phyloP scores from a whole-genome alignment of 768 basidiomycete species.

The Clitopilus hobsonii region DNA sequence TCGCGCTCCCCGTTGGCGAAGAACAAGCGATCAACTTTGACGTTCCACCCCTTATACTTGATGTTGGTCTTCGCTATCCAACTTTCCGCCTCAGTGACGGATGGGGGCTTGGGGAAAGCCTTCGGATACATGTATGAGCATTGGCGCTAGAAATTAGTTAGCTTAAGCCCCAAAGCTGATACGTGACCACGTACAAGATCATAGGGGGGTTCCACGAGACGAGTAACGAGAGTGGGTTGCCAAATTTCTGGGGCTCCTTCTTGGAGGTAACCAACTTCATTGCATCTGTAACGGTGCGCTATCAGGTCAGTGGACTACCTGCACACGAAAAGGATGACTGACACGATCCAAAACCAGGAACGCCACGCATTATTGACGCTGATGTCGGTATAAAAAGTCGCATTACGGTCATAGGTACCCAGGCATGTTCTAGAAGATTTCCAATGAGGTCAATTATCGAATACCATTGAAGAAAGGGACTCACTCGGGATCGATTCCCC shows the following conservation, averaged over 20 bases:
- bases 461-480: constrained; percentile 15
- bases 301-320: background rate
- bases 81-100: constrained; percentile 28
- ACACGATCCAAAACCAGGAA: constrained; percentile 75
- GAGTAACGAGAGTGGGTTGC: constrained; percentile 44
- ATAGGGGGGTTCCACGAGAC: constrained; percentile 49
- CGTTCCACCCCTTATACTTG: constrained; percentile 60
- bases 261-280: constrained; percentile 62
- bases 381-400: constrained; percentile 47
- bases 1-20: constrained; percentile 70
- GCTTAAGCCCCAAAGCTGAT: background rate
- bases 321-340: constrained; percentile 13
- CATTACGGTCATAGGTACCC: constrained; percentile 35
- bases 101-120: constrained; percentile 44
- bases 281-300: constrained; percentile 44
- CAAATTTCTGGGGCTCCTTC: constrained; percentile 37
- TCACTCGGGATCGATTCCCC: constrained; percentile 39
- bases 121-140: constrained; percentile 64
- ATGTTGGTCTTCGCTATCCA: constrained; percentile 32
- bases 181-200: constrained; percentile 37
- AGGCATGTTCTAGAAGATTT: constrained; percentile 31
- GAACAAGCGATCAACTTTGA: constrained; percentile 53
- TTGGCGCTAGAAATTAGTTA: constrained; percentile 47
- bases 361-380: constrained; percentile 49
- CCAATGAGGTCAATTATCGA: background rate